Evolutionary conservation across 495 filamentous ascomycete genomes (phyloP).

Genomic region (Patellaria atrata): DNA sequence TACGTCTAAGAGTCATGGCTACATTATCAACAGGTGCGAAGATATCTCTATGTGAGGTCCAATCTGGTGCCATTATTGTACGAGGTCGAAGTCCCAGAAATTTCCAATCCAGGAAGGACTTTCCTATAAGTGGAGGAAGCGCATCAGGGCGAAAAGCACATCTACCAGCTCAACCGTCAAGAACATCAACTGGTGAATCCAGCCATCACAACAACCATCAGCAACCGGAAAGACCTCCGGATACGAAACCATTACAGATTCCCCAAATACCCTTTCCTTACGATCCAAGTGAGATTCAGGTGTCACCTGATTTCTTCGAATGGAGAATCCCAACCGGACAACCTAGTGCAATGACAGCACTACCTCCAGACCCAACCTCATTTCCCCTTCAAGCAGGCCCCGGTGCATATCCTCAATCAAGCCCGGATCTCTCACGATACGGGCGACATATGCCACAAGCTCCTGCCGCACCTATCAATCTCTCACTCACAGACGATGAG

Average conservation of each 20-base stretch:
- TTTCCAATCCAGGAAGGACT: conserved; percentile 53
- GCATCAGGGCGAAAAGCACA: conserved; percentile 23
- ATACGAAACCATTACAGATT: conserved; percentile 24
- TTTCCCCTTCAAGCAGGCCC: conserved; percentile 11
- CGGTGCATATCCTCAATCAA: conserved; percentile 35
- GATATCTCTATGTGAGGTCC: conserved; percentile 45
- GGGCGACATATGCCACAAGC: conserved; percentile 22
- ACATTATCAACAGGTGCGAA: conserved; percentile 42
- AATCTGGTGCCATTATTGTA: conserved; percentile 53
- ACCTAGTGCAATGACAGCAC: conserved; percentile 20
- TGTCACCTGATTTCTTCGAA: conserved; percentile 26
- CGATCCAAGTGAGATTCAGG: conserved; percentile 27
- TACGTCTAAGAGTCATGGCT: conserved; percentile 47
- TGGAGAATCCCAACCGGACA: conserved; percentile 21
- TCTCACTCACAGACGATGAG: conserved; percentile 67
- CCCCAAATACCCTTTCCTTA: conserved; percentile 20
- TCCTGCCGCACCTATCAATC: conserved; percentile 46
- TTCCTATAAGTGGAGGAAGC: conserved; percentile 39
- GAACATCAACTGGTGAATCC: conserved; percentile 36
- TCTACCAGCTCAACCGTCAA: conserved; percentile 27
- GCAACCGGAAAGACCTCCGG: conserved; percentile 4
- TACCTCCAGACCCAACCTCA: conserved; percentile 19
- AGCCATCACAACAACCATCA: conserved; percentile 11
- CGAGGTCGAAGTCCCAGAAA: conserved; percentile 53
- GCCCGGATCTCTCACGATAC: conserved; percentile 35